phyloP scores from a whole-genome alignment of 345 rosid species.

The Rhizophora mangle region DNA sequence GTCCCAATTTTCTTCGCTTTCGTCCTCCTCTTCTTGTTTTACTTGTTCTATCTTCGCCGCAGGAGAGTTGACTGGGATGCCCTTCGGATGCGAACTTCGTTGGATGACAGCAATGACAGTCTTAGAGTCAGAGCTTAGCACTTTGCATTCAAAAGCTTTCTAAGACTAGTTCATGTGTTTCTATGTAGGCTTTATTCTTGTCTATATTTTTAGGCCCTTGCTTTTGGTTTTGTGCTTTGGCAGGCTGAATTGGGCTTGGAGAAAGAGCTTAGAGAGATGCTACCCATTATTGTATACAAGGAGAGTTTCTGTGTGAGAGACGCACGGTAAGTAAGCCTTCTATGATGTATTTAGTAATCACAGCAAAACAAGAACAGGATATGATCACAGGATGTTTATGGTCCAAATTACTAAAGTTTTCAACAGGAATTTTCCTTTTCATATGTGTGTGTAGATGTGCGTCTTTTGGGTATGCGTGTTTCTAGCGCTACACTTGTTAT shows the following conservation, averaged over 20 bases:
- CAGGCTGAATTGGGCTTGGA: slow-evolving; percentile 74
- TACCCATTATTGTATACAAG: slow-evolving; percentile 67
- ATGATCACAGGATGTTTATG: too few relatives aligned
- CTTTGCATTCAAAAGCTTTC: neutral
- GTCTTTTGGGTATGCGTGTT: too few relatives aligned
- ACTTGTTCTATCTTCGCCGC: slow-evolving; percentile 76
- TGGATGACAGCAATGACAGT: slow-evolving; percentile 19
- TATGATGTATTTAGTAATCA: neutral
- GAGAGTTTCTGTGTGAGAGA: slow-evolving; percentile 80
- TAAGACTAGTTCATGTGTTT: neutral
- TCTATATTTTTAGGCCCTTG: neutral
- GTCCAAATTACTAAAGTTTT: too few relatives aligned
- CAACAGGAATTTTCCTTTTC: too few relatives aligned
- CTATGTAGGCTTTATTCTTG: neutral
- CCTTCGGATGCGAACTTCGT: slow-evolving; percentile 50
- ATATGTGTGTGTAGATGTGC: too few relatives aligned
- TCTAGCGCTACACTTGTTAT: too few relatives aligned
- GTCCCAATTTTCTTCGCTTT: slow-evolving; percentile 81
- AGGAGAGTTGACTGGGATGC: slow-evolving; percentile 60
- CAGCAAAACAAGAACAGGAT: too few relatives aligned
- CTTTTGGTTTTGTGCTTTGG: slow-evolving; percentile 8
- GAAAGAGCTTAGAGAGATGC: slow-evolving; percentile 90
- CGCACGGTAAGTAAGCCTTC: slow-evolving; percentile 54
- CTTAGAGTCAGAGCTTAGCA: slow-evolving; percentile 28
- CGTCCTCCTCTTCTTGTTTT: slow-evolving; percentile 67